Conservation (phyloP, 1,139 yeast genomes). For the Kurtzmaniella quercitrusa region DNA sequence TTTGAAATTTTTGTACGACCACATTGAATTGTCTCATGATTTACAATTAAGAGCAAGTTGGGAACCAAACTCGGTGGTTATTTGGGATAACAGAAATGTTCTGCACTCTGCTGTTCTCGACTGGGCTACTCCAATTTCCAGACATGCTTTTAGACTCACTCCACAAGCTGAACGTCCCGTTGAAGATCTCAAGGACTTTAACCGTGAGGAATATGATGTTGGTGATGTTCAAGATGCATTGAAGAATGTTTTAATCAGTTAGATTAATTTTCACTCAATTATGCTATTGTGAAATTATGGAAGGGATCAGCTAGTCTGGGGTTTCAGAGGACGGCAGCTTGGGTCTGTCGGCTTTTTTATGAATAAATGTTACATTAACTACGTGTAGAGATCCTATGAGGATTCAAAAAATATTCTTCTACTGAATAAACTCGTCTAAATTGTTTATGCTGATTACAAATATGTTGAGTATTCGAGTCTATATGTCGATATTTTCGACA, state of each 20-base stretch:
- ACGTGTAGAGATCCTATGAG: not conserved
- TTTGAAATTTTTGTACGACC: constrained; percentile 46
- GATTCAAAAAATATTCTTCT: too few relatives aligned
- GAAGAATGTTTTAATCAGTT: constrained; percentile 9
- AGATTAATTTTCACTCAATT: not conserved
- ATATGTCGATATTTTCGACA: too few relatives aligned
- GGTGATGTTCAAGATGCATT: constrained; percentile 40
- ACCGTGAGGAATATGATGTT: constrained; percentile 32
- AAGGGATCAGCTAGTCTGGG: too few relatives aligned
- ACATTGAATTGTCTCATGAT: constrained; percentile 46
- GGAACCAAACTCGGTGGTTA: constrained; percentile 44
- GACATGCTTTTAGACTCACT: constrained; percentile 23
- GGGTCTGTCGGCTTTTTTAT: not conserved
- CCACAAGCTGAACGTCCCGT: constrained; percentile 46
- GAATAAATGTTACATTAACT: not conserved
- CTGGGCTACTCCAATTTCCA: constrained; percentile 15
- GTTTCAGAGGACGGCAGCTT: not conserved
- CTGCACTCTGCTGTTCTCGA: constrained; percentile 16
- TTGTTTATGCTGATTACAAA: too few relatives aligned
- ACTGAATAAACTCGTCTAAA: too few relatives aligned
- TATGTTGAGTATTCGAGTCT: too few relatives aligned
- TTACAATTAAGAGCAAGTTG: constrained; percentile 55
- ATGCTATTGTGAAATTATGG: too few relatives aligned
- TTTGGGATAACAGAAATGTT: constrained; percentile 16
- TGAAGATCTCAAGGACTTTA: constrained; percentile 29